Conservation (phyloP, 2,329 filamentous ascomycete species). For the Graphiopsis chlorocephala region DNA sequence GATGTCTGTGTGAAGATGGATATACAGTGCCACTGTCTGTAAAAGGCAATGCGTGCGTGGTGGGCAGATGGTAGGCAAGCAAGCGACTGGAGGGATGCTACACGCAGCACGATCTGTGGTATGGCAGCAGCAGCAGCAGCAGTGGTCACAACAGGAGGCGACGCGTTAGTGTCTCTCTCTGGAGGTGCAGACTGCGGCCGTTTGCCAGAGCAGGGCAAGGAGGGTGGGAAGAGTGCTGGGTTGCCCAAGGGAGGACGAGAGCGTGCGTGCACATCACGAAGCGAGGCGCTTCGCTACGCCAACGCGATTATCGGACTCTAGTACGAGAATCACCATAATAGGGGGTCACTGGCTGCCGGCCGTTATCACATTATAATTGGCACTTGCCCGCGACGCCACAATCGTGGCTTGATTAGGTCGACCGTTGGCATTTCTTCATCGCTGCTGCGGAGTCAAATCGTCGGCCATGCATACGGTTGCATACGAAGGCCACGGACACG, state of each 20-base stretch:
- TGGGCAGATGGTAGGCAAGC: neutral
- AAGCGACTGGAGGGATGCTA: neutral
- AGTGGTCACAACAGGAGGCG: neutral
- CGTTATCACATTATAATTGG: slow-evolving; percentile 2
- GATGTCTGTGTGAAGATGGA: slow-evolving; percentile 8
- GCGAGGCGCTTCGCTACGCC: slow-evolving; percentile 10
- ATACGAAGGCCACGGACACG: neutral
- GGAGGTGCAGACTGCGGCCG: slow-evolving; percentile 1
- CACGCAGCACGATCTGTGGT: neutral
- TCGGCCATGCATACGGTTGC: slow-evolving; percentile 1
- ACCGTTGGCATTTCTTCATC: slow-evolving; percentile 12
- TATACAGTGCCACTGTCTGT: neutral
- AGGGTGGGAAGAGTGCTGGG: neutral
- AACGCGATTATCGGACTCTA: neutral
- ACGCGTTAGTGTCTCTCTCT: neutral
- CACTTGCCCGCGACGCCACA: neutral
- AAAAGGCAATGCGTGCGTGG: neutral
- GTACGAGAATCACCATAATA: neutral
- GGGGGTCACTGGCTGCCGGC: slow-evolving; percentile 2
- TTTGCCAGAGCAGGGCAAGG: neutral
- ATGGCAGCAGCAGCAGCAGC: neutral
- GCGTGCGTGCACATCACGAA: neutral
- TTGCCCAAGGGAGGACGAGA: neutral
- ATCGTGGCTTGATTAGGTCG: slow-evolving; percentile 5
- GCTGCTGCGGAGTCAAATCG: neutral